Base-by-base conservation (phyloP, 192 early-diverging fungal species). In the Thamnidium elegans region DNA sequence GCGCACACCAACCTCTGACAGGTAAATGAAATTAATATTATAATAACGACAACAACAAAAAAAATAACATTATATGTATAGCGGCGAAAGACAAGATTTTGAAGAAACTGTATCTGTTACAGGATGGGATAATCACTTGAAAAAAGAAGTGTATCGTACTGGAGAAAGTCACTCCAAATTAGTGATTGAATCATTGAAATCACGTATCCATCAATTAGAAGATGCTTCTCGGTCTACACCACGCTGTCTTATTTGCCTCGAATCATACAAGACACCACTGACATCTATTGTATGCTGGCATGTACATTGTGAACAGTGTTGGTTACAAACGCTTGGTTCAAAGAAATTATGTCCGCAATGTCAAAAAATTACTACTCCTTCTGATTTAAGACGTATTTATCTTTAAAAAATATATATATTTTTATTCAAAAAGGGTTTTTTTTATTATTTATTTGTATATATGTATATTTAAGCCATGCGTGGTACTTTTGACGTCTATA, bases 341-440 rank as follows among this genome's bases (percentile, higher is more conserved):
- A 94, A 94, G 62, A 90, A 92, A 51, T 72, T 96, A 4, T 96
- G 94, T 64, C 94, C 94, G 17, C 92, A 94, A 68, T 93, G 92
- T 74, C 89, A 91, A 67, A 88, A 88, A 47, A 95, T 95, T 48
- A 93, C 91, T 0, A 78, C 85, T 26, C 90, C 94, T 3, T 78
- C 82, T 32, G 94, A 95, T 75, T 78, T 95, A 15, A 78, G 94
- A 14, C 73, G 88, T 15, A 79, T 95, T 15, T 95, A 92, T 75
- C 56, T 95, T 54, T 94, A 86, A 84, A 23, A 15, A 26, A 31
- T n/a, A 55, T n/a, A 11, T 17, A 14, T 19, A 2, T 26, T 26
- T 26, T 26, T 26, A 26, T 26, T 26, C 26, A 26, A 26, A 26
- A 26, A 26, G 26, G 26, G 26, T 26, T 26, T 39, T 39, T 39